Evolutionary conservation across 2,329 filamentous ascomycete species (phyloP), one percentile per base, ranked within the genome.

Genomic region (Alternaria longipes): DNA sequence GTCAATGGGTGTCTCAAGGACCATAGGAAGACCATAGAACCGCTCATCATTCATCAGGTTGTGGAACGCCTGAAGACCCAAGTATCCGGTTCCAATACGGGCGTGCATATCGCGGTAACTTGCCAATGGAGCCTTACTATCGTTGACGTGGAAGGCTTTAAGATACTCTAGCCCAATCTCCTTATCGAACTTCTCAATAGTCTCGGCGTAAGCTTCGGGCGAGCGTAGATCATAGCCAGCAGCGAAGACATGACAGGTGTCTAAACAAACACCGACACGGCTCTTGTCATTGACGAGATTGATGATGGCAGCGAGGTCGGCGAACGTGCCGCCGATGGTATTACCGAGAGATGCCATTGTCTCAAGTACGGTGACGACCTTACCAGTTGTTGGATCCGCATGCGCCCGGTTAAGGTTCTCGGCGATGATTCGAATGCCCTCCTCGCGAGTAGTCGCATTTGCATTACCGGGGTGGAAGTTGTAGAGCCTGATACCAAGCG

Each of bases 381-480:
- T 85, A 41, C 84, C 85, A 0, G 92, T 97, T 0, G 67, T 69
- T 0, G 81, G 81, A 59, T 90, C 91, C 56, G 85, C 84, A 73
- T 98, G 92, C 0, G 94, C 91, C 60, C 86, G 86, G 76, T 97
- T 97, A 51, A 99, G 85, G 71, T 94, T 91, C 42, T 85, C 82
- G 2, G 95, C 93, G 51, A 99, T 92, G 40, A 95, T 88, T 14
- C 81, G 83, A 59, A 97, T 90, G 4, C 94, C 94, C 20, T 88
- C 89, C 0, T 84, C 82, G 36, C 90, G 87, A 4, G 86, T 84
- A 47, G 90, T 89, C 58, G 90, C 79, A 42, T 79, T 91, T 2
- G 90, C 90, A 59, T 90, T 94, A 20, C 95, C 95, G 0, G 95
- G 95, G 76, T 99, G 95, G 81, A 99, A 98, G 80, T 99, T 99